Percentiles rank a stretch among this genome's conserved stretches.
phyloP scores from a whole-genome alignment of 208 protist genomes.

The Crithidia mellificae region DNA sequence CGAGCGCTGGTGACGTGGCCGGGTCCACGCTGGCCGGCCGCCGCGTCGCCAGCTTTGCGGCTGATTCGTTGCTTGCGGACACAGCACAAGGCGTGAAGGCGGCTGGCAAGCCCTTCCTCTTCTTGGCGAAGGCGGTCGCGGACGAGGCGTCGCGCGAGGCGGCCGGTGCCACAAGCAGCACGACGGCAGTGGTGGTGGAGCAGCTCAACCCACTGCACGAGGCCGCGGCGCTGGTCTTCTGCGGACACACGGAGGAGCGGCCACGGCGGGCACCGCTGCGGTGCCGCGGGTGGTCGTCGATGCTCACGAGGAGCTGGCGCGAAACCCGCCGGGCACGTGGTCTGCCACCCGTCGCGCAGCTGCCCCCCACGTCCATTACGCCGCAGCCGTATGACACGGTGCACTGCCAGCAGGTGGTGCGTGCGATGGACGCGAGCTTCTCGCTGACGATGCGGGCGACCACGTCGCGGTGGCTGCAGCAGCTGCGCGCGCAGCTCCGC shows the following conservation, averaged over 20 bases:
- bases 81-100: slow-evolving; percentile 18
- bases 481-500: slow-evolving; percentile 53
- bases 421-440: slow-evolving; percentile 57
- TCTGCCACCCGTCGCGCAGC: slow-evolving; percentile 73
- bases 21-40: slow-evolving; percentile 9
- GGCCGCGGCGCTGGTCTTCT: slow-evolving; percentile 68
- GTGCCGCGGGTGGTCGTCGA: slow-evolving; percentile 80
- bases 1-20: slow-evolving; percentile 11
- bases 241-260: slow-evolving; percentile 53
- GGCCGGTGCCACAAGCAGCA: slow-evolving; percentile 1
- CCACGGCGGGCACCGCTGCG: slow-evolving; percentile 46
- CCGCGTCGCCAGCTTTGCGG: slow-evolving; percentile 19
- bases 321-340: slow-evolving; percentile 58
- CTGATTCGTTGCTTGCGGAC: slow-evolving; percentile 34
- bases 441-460: slow-evolving; percentile 66
- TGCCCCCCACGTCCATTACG: slow-evolving; percentile 56
- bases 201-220: slow-evolving; percentile 54
- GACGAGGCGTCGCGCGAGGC: slow-evolving; percentile 20
- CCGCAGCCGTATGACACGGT: slow-evolving; percentile 77
- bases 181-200: slow-evolving; percentile 33
- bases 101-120: slow-evolving; percentile 47
- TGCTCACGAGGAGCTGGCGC: slow-evolving; percentile 78
- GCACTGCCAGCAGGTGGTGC: slow-evolving; percentile 48
- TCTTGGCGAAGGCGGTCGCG: slow-evolving; percentile 44
- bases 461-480: slow-evolving; percentile 66